Conservation (phyloP, 2,329 filamentous ascomycete genomes). For the Coniochaeta ligniaria region DNA sequence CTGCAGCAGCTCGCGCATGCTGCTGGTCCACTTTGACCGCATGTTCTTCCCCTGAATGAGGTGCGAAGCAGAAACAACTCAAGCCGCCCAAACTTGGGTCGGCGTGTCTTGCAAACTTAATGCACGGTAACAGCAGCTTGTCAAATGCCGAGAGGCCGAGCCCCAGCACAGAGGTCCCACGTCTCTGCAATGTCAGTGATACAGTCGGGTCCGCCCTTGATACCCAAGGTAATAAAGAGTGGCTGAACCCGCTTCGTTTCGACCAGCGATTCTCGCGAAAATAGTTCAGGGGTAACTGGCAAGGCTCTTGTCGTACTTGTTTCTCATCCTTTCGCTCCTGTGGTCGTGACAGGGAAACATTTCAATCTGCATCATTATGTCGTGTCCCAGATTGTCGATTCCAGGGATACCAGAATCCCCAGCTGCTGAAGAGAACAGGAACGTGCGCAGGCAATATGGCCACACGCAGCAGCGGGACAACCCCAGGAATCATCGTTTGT, state of each 20-base stretch:
- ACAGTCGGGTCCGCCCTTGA: not conserved
- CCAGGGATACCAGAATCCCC: not conserved
- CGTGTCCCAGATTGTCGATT: not conserved
- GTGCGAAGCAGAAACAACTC: not conserved
- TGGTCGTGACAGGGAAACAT: not conserved
- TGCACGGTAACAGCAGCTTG: not conserved
- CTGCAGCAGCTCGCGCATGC: not conserved
- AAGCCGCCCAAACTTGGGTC: not conserved
- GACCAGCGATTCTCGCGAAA: not conserved
- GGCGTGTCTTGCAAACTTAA: not conserved
- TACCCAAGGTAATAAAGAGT: not conserved
- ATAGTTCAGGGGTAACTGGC: not conserved
- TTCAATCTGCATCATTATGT: not conserved
- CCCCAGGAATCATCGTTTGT: not conserved
- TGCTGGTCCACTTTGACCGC: not conserved
- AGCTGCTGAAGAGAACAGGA: not conserved
- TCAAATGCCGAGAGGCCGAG: not conserved
- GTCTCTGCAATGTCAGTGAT: not conserved
- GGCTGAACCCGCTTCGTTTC: not conserved
- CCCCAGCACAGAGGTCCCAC: not conserved
- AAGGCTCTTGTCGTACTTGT: not conserved
- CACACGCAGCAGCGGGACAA: not conserved
- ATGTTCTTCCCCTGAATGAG: not conserved
- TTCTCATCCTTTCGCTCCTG: no score
- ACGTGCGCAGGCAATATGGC: not conserved